phyloP scores from a whole-genome alignment of 345 rosid genomes.

The Combretum micranthum region DNA sequence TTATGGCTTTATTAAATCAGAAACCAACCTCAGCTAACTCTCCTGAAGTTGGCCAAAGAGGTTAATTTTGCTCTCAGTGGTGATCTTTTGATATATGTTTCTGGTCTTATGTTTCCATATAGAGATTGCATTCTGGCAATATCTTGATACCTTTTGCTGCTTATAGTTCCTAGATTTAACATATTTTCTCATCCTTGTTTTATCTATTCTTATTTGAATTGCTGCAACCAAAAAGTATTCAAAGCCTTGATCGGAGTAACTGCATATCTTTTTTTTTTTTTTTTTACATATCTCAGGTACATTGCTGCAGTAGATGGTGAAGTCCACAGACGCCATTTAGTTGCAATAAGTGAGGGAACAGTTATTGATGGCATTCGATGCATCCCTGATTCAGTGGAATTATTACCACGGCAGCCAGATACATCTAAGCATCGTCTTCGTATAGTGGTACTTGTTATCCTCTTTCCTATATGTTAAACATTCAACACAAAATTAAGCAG shows the following conservation, averaged over 20 bases:
- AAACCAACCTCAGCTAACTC: too few species aligned
- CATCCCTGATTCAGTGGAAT: conserved; percentile 83
- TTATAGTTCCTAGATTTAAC: neutral
- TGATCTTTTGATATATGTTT: too few species aligned
- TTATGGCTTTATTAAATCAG: too few species aligned
- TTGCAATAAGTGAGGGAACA: conserved; percentile 68
- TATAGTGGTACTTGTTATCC: conserved; percentile 55
- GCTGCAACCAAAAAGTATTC: neutral
- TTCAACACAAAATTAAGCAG: too few species aligned
- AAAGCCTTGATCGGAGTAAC: neutral
- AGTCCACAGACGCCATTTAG: conserved; percentile 57
- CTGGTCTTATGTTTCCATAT: neutral
- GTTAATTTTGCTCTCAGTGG: too few species aligned
- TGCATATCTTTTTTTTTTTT: conserved; percentile 1
- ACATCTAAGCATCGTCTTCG: conserved; percentile 64
- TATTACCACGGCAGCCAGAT: conserved; percentile 72
- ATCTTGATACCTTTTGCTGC: neutral
- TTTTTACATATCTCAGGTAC: conserved; percentile 42
- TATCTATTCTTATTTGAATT: neutral
- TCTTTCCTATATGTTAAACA: neutral
- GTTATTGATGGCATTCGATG: conserved; percentile 70
- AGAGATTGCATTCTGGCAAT: neutral
- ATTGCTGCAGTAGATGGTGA: conserved; percentile 67
- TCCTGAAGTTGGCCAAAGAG: too few species aligned
- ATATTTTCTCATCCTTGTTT: neutral